Evolutionary conservation across 2,329 filamentous ascomycete genomes (phyloP).

Genomic region (Tolypocladium amazonense): DNA sequence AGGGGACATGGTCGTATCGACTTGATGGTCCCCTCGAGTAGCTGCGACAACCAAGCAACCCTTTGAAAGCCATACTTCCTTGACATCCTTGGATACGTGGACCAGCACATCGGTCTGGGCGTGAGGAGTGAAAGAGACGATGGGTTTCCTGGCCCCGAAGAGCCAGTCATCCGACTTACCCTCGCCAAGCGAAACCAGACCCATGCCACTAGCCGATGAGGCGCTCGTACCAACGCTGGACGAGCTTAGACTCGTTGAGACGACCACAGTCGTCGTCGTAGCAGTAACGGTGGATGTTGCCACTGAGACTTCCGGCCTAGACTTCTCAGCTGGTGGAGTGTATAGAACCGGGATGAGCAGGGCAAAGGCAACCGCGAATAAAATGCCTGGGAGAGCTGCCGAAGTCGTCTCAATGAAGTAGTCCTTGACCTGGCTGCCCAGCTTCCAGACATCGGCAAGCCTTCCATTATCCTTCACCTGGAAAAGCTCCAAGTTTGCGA

Average conservation of each 20-base stretch:
- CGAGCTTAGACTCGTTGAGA: slow-evolving; percentile 6
- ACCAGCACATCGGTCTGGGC: slow-evolving; percentile 42
- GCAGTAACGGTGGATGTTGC: slow-evolving; percentile 11
- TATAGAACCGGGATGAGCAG: slow-evolving; percentile 17
- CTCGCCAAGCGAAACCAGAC: slow-evolving; percentile 19
- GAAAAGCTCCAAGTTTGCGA: slow-evolving; percentile 1
- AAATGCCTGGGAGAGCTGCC: slow-evolving; percentile 12
- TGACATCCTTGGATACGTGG: slow-evolving; percentile 35
- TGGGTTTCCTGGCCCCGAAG: slow-evolving; percentile 20
- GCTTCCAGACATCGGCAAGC: slow-evolving; percentile 7
- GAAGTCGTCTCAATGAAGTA: slow-evolving; percentile 8
- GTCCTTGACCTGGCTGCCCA: slow-evolving; percentile 5
- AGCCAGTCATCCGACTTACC: slow-evolving; percentile 20
- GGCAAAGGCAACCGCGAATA: slow-evolving; percentile 13
- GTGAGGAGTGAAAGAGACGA: slow-evolving; percentile 17
- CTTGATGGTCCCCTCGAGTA: slow-evolving; percentile 32
- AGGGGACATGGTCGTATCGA: slow-evolving; percentile 37
- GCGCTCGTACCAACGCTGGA: slow-evolving; percentile 1
- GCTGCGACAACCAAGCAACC: slow-evolving; percentile 47
- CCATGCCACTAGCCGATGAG: slow-evolving; percentile 11
- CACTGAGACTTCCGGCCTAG: not conserved
- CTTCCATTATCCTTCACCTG: slow-evolving; percentile 5
- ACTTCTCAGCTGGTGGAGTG: slow-evolving; percentile 9
- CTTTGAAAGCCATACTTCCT: slow-evolving; percentile 45
- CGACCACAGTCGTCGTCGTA: slow-evolving; percentile 6